Conservation (phyloP, 805 yeast genomes). For the Kregervanrija pseudodelftensis region DNA sequence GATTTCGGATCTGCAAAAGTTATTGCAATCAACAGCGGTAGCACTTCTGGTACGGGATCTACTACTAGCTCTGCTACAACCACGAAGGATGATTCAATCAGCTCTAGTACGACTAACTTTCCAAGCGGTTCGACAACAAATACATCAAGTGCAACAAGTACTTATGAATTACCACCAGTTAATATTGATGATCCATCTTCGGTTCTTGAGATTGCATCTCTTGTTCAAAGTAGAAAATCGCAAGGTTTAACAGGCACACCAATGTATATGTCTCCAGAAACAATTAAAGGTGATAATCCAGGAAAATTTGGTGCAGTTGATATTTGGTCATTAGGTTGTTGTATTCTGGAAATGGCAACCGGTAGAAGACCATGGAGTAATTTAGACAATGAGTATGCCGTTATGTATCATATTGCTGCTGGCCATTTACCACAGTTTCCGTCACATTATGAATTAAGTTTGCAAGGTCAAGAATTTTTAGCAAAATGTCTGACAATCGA, state of each 20-base stretch:
- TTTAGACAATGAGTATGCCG: slow-evolving; percentile 95
- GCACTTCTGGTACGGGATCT: slow-evolving; percentile 10
- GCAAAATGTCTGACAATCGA: slow-evolving; percentile 74
- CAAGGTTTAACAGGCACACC: slow-evolving; percentile 81
- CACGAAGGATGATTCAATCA: not conserved
- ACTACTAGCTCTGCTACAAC: not conserved
- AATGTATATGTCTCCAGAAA: slow-evolving; percentile 99
- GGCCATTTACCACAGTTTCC: slow-evolving; percentile 90
- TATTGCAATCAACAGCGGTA: slow-evolving; percentile 39
- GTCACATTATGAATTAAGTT: slow-evolving; percentile 65
- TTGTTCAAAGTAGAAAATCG: slow-evolving; percentile 14
- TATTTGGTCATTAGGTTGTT: slow-evolving; percentile 96
- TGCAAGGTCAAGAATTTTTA: slow-evolving; percentile 64
- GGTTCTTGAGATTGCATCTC: not conserved
- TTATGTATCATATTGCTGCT: slow-evolving; percentile 96
- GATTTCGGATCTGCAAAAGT: slow-evolving; percentile 98
- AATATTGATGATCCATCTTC: not conserved
- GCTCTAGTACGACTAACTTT: not conserved
- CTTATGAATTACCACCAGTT: slow-evolving; percentile 1
- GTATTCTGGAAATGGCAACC: slow-evolving; percentile 92
- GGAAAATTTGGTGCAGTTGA: slow-evolving; percentile 67
- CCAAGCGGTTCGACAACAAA: not conserved
- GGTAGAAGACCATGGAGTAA: slow-evolving; percentile 97
- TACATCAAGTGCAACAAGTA: not conserved
- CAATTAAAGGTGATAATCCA: slow-evolving; percentile 66